Conservation (phyloP, 176 grass and related monocot genomes). For the Thinopyrum elongatum region DNA sequence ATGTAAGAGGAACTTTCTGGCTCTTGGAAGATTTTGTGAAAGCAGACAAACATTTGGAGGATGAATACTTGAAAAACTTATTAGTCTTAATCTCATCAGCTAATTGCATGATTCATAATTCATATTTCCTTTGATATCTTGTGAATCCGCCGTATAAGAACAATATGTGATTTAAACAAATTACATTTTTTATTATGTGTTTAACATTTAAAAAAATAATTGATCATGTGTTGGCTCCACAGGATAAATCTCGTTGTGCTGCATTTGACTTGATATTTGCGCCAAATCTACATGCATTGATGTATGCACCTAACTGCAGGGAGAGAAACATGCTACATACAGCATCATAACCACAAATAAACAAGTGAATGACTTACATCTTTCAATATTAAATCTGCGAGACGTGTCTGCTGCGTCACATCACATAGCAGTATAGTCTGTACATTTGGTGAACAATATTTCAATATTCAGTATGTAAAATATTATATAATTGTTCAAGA, state of each 20-base stretch:
- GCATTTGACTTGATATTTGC: neutral
- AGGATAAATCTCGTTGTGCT: neutral
- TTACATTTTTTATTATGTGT: neutral
- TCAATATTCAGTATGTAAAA: conserved; percentile 18
- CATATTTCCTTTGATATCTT: neutral
- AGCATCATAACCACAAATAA: conserved; percentile 13
- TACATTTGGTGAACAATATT: conserved; percentile 29
- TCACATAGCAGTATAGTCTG: conserved; percentile 65
- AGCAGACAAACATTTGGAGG: neutral
- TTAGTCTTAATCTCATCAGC: neutral
- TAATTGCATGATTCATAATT: neutral
- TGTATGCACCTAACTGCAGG: conserved; percentile 4
- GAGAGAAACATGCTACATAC: conserved; percentile 13
- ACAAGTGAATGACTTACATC: conserved; percentile 64
- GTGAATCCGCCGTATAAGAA: neutral
- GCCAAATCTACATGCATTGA: neutral
- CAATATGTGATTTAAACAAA: conserved; percentile 1
- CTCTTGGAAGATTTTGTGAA: neutral
- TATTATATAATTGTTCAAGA: neutral
- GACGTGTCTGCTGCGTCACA: conserved; percentile 46
- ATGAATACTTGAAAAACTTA: neutral
- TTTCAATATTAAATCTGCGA: conserved; percentile 62
- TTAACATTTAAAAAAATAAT: neutral
- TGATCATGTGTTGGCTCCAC: neutral
- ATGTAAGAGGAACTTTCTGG: neutral